Evolutionary conservation across 305 asterid genomes (phyloP), one percentile per base, ranked within the genome.

Genomic region (Fraxinus ornus): DNA sequence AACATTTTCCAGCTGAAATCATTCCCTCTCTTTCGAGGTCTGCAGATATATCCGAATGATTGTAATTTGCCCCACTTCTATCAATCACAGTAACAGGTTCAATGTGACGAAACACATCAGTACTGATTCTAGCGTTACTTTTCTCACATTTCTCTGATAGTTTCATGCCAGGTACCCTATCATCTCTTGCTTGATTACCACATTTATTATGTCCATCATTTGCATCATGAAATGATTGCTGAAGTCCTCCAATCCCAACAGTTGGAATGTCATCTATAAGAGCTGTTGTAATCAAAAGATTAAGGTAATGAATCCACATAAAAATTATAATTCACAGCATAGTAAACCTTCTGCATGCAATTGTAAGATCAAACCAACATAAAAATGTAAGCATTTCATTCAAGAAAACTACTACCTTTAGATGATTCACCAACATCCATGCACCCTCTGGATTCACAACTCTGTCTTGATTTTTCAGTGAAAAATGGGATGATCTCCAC

Each of bases 401-500:
- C 35, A 41, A 80, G 75, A 41, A 75, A 87, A 79, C 22, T 12
- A 78, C 77, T 83, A 92, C 98, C 95, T 85, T 81, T 62, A 80
- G 88, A 81, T 41, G 90, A 39, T 86, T 81, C 84, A 44, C 79
- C 79, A n/a, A 17, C 76, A 21, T 71, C 78, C 60, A 33, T 76
- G 75, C 81, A 86, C 78, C 37, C 75, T 37, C 80, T 44, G n/a
- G 86, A 57, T 74, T 89, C 87, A 41, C 82, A 13, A 39, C 71
- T 76, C 12, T 79, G 84, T 21, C 52, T 75, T 10, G 92, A 84
- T 74, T 81, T 86, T 87, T 86, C 91, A 35, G 88, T 44, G 35
- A 92, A 79, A 90, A 79, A 90, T 77, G 98, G 98, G 81, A 95
- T 90, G 44, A 95, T 87, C 85, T 93, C 96, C 26, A 32, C 80